Base-by-base conservation (phyloP, 2,329 filamentous ascomycete species). In the Fusarium tanahbumbuense region DNA sequence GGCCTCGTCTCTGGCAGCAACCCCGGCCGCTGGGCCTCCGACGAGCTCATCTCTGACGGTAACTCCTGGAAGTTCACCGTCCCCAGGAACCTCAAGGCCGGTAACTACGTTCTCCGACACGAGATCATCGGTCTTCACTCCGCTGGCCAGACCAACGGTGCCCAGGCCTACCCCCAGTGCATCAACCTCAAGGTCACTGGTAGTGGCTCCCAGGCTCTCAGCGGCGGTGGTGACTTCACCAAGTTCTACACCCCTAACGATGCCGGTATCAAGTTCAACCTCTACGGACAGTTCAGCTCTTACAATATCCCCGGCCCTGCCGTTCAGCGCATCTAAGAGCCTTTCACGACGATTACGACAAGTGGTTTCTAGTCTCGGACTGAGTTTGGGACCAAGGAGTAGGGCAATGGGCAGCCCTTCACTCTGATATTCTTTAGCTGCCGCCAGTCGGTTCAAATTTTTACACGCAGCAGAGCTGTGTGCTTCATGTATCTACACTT, bases 61-160 rank as follows among this genome's bases (percentile, higher is more conserved):
- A 77, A 80, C 76, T 79, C 81, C 46, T 86, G 83, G 81, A 78
- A 80, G 30, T 79, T 85, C 44, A 82, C 79, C 58, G 82, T 88
- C 57, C 86, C 86, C 22, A 56, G 70, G 18, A 78, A 78, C 66
- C 77, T 88, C 52, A 81, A 81, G 27, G 75, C 85, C 3, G 86
- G 86, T 50, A 82, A 86, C 71, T 88, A 88, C 71, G 83, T 88
- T 58, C 80, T 86, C 48, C 83, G 86, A 58, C 84, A 86, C 76
- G 86, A 88, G 78, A 85, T 87, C 75, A 85, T 88, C 56, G 85
- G 83, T 22, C 83, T 88, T 22, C 86, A 88, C 81, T 80, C 80
- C 30, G 85, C 81, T 16, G 81, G 78, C 6, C 70, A 76, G 41
- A 56, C 50, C 54, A 75, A 79, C 18, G 81, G 81, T 57, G 84